Evolutionary conservation across 2,329 filamentous ascomycete genomes (phyloP), one percentile per base, ranked within the genome.

Genomic region (Beauveria brongniartii): DNA sequence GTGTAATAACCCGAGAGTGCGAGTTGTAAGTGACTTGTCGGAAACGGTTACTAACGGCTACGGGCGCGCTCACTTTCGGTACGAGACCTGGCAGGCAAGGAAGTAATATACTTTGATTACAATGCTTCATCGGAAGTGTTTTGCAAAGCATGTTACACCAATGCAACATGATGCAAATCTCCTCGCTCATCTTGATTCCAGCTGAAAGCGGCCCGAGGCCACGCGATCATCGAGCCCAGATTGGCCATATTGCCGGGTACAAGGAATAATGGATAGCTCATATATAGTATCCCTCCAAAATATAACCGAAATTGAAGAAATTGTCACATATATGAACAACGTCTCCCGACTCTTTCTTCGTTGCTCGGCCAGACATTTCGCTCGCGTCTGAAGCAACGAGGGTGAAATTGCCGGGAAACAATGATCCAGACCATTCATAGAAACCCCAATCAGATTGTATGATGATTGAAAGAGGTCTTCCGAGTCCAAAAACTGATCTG

Each of bases 401-500:
- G 1, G 50, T 40, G 30, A 22, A 9, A n/a, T 30, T 18, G 3
- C 50, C 10, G 20, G 30, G 2, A 6, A 34, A 12, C 10, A 34
- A 52, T 40, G 30, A 8, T 37, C 1, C 50, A 8, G 5, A 20
- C 6, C 50, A 52, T 10, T 37, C 12, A 16, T 40, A 20, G 14
- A 24, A 12, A 22, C 50, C 30, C 2, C 22, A 20, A 20, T 52
- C 30, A 3, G 30, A 40, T 52, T 52, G 20, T n/a, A 20, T 40
- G 12, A 61, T 61, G 2, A 72, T 77, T 1, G 75, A 78, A 62
- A 72, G 73, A 2, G 74, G 70, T 0, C 66, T 74, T 14, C 18
- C 74, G 12, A 28, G 48, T 34, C 20, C 66, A 18, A 43, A 68
- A 1, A 70, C 34, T 77, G 74, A 74, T 63, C 46, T 2, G 70